A percentile compares a stretch with the other conserved stretches of the same genome.
Conservation (phyloP, 2,329 filamentous ascomycete genomes). For the Colletotrichum theobromicola region DNA sequence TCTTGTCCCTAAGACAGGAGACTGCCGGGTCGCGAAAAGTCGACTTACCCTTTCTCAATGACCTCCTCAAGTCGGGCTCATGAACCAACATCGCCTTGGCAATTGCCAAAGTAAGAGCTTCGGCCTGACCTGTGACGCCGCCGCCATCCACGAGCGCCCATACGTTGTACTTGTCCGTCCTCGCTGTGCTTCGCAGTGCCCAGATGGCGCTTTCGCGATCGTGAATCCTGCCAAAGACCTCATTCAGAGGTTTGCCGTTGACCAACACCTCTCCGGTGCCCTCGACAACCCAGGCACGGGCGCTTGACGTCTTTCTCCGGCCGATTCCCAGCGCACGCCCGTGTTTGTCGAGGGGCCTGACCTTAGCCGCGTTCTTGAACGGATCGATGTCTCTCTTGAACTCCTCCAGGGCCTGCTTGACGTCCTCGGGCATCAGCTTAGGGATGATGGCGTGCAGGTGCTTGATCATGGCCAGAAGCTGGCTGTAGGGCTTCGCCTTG, state of each 20-base stretch:
- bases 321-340: constrained; percentile 84
- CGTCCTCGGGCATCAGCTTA: constrained; percentile 72
- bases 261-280: constrained; percentile 88
- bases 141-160: constrained; percentile 87
- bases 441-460: constrained; percentile 87
- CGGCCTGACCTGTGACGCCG: constrained; percentile 92
- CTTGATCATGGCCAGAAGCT: constrained; percentile 77
- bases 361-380: constrained; percentile 66
- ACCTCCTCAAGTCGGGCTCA: constrained; percentile 89
- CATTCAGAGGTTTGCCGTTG: constrained; percentile 85
- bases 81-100: constrained; percentile 88
- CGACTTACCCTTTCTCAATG: constrained; percentile 82
- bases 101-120: constrained; percentile 89
- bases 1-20: not conserved
- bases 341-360: constrained; percentile 73
- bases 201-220: constrained; percentile 94
- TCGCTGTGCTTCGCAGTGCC: constrained; percentile 81
- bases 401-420: constrained; percentile 65
- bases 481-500: constrained; percentile 78
- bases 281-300: constrained; percentile 88
- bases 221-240: constrained; percentile 86
- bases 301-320: constrained; percentile 85
- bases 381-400: constrained; percentile 81
- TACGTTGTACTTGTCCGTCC: constrained; percentile 96
- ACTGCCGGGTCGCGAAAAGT: not conserved